Percentiles rank a stretch among this genome's conserved stretches.
Conservation (phyloP, 202 grass and related monocot genomes). For the Brachypodium distachyon region DNA sequence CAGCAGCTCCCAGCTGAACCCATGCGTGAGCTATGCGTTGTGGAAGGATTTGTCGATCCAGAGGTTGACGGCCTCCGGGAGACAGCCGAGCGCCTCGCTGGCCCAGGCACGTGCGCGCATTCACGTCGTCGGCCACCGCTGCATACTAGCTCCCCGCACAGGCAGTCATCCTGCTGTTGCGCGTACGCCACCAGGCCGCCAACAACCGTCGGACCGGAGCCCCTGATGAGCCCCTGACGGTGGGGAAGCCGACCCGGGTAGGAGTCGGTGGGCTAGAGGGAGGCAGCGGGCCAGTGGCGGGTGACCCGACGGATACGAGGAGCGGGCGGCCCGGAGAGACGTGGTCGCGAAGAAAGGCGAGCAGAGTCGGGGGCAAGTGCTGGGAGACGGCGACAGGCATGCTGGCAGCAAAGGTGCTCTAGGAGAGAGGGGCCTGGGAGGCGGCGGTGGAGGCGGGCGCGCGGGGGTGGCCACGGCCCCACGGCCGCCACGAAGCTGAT, state of each 20-base stretch:
- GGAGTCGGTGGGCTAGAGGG: conserved; percentile 57
- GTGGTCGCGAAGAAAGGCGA: conserved; percentile 70
- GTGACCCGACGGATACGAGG: conserved; percentile 62
- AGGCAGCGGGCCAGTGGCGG: conserved; percentile 62
- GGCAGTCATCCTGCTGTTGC: conserved; percentile 94
- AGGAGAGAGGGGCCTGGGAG: too few species aligned
- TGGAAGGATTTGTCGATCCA: conserved; percentile 73
- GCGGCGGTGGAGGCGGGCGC: too few species aligned
- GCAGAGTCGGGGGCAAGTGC: conserved; percentile 49
- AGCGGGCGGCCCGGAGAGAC: conserved; percentile 66
- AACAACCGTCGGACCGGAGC: conserved; percentile 17
- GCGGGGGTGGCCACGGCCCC: too few species aligned
- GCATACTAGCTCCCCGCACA: conserved; percentile 69
- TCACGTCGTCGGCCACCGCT: conserved; percentile 65
- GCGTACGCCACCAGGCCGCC: conserved; percentile 57
- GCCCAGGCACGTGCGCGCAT: conserved; percentile 86
- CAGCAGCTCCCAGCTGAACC: too few species aligned
- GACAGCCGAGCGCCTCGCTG: conserved; percentile 71
- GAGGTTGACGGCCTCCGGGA: conserved; percentile 89
- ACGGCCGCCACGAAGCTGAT: too few species aligned
- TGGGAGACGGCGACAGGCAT: too few species aligned
- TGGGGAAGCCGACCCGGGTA: conserved; percentile 66
- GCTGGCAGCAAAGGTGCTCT: too few species aligned
- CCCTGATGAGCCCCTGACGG: conserved; percentile 42
- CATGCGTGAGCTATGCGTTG: too few species aligned